These are phyloP conservation scores for Lipomyces mesembrius DNA, from an alignment of 805 yeast genomes.

Conservation along the genomic window DNA sequence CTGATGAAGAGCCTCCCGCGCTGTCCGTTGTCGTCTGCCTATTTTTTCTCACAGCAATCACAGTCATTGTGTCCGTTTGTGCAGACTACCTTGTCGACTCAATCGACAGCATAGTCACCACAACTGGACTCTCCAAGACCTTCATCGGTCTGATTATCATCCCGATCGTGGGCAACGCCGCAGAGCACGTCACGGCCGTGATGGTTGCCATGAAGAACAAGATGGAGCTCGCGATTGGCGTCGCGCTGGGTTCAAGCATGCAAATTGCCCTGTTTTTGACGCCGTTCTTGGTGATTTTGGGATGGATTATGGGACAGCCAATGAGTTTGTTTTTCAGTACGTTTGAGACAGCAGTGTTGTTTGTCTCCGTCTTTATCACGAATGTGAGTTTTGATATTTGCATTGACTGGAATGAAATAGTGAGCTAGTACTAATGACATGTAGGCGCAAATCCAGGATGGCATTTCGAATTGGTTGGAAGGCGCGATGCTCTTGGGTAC, in stretches of 20 bases:
- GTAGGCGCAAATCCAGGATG: slow-evolving; percentile 66
- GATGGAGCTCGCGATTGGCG: slow-evolving; percentile 97
- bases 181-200: slow-evolving; percentile 97
- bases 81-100: slow-evolving; percentile 95
- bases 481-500: slow-evolving; percentile 91
- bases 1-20: slow-evolving; percentile 43
- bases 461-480: slow-evolving; percentile 96
- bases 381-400: slow-evolving; percentile 55
- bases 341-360: slow-evolving; percentile 90
- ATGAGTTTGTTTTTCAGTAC: slow-evolving; percentile 92
- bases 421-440: slow-evolving; percentile 4
- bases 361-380: slow-evolving; percentile 84
- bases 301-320: slow-evolving; percentile 91
- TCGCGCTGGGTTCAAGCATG: slow-evolving; percentile 93
- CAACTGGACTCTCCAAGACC: slow-evolving; percentile 88
- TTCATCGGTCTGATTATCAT: slow-evolving; percentile 91
- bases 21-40: slow-evolving; percentile 55
- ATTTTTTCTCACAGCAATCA: slow-evolving; percentile 60
- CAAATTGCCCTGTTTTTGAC: slow-evolving; percentile 95
- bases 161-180: slow-evolving; percentile 98
- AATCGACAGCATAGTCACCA: slow-evolving; percentile 83
- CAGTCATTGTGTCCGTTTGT: slow-evolving; percentile 81
- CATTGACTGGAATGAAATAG: neutral
- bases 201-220: slow-evolving; percentile 93
- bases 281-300: slow-evolving; percentile 90